Percentiles rank a stretch among this genome's conserved stretches.
Evolutionary conservation across 2,329 filamentous ascomycete species (phyloP).

Genomic region (Phialocephala sp.): DNA sequence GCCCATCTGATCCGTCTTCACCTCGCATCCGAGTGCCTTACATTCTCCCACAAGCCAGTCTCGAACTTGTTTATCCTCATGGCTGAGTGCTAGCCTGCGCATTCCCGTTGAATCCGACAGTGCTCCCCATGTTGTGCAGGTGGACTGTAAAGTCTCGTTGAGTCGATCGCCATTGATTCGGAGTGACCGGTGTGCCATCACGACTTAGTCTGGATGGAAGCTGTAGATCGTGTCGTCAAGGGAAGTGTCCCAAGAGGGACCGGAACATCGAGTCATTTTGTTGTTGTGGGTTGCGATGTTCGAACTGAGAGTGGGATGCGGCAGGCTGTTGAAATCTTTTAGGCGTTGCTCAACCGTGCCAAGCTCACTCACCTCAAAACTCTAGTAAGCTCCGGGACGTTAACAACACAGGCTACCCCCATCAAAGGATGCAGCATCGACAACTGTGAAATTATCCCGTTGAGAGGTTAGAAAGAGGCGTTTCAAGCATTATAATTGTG

Average conservation of each 20-base stretch:
- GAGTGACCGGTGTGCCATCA: slow-evolving; percentile 24
- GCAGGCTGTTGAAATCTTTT: no score
- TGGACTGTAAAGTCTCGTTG: slow-evolving; percentile 34
- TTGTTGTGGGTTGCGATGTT: neutral
- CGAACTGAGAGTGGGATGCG: slow-evolving; percentile 6
- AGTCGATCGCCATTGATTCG: slow-evolving; percentile 37
- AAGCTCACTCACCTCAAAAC: no score
- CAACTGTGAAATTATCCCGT: no score
- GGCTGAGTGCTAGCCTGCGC: slow-evolving; percentile 72
- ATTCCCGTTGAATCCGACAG: slow-evolving; percentile 58
- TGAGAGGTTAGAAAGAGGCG: no score
- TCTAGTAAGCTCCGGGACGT: no score
- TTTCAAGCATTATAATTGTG: no score
- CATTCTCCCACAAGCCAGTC: slow-evolving; percentile 76
- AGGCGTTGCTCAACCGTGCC: no score
- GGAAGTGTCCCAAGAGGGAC: neutral
- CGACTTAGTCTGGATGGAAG: slow-evolving; percentile 4
- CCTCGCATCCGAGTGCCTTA: slow-evolving; percentile 65
- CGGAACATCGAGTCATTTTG: neutral
- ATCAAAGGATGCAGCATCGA: no score
- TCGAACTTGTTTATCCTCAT: slow-evolving; percentile 72
- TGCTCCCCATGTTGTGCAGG: slow-evolving; percentile 36
- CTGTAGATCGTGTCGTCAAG: neutral
- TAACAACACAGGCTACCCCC: no score
- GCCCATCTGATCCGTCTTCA: slow-evolving; percentile 71